Base-by-base conservation (phyloP, 1,284 basidiomycete species). In the Jaminaea rosea region DNA sequence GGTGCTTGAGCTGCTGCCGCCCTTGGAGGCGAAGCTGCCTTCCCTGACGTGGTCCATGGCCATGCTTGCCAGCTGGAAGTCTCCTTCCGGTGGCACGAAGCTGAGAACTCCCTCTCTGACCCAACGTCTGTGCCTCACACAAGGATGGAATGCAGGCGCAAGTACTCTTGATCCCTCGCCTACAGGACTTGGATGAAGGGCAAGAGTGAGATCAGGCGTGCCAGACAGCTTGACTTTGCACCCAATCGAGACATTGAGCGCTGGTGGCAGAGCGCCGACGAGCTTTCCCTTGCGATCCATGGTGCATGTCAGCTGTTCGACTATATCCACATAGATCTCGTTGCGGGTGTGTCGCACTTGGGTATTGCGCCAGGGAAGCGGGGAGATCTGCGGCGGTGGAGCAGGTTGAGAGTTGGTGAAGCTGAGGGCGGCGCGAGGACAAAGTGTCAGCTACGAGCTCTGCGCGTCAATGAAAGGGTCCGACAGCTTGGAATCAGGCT, bases 181-280 rank as follows among this genome's bases (percentile, higher is more conserved):
- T 4, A 23, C 24, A 7, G 39, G 15, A 17, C 19, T 21, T 3
- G 39, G 39, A 24, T 42, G 39, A 4, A 42, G 39, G 24, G 39
- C 17, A 11, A 42, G 19, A 11, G 39, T 24, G 19, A 42, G 13
- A 23, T 42, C 39, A 4, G 39, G 39, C 11, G 39, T 42, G 39
- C 39, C 39, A n/a, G 39, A 42, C 13, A 42, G 39, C 39, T 42
- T 42, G 6, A 23, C 24, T 23, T 24, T 42, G 39, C 39, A 42
- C 13, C 19, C 24, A 23, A 42, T 23, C 11, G 19, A 21, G 39
- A 42, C 39, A 23, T 2, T 42, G 19, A 42, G 39, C 11, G 11
- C 19, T n/a, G n/a, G n/a, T n/a, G n/a, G n/a, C 15, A 42, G 39
- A 23, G 6, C 19, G 19, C 39, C 39, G 19, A 42, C 19, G 17